phyloP scores from a whole-genome alignment of 305 asterid genomes.

The Caryopteris hybrid region DNA sequence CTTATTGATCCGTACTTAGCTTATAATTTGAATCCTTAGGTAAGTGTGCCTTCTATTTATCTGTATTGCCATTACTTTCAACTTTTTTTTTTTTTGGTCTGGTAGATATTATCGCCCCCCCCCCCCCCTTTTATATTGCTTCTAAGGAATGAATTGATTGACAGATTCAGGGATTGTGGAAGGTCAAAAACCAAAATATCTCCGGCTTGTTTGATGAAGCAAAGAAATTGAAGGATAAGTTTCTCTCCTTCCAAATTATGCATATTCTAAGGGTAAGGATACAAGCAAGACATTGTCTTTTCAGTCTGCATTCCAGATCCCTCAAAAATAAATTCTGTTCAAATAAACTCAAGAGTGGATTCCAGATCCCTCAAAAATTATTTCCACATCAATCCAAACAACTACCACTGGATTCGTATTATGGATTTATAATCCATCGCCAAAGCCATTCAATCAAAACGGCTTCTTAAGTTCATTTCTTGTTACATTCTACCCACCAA shows the following conservation, averaged over 20 bases:
- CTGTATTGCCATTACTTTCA: neutral
- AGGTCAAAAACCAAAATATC: constrained; percentile 80
- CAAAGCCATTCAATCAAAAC: neutral
- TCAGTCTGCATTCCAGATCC: neutral
- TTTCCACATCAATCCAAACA: neutral
- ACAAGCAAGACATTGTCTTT: neutral
- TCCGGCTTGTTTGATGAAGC: constrained; percentile 66
- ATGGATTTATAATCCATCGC: neutral
- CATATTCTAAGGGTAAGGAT: constrained; percentile 78
- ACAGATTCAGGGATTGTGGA: constrained; percentile 92
- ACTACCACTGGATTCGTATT: no score
- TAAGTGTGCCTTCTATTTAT: neutral
- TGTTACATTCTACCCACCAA: neutral
- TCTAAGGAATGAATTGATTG: constrained; percentile 12
- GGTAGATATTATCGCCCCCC: neutral
- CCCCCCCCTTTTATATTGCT: neutral
- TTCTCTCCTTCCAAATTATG: constrained; percentile 66
- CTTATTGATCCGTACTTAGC: neutral
- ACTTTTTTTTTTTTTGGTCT: neutral
- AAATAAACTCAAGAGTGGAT: no score
- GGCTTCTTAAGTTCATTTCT: neutral
- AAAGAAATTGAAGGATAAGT: constrained; percentile 76
- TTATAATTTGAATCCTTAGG: neutral
- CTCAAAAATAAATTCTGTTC: no score
- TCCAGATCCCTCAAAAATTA: neutral